Evolutionary conservation across 1,284 basidiomycete genomes (phyloP).

Genomic region (Leccinum proliferum): DNA sequence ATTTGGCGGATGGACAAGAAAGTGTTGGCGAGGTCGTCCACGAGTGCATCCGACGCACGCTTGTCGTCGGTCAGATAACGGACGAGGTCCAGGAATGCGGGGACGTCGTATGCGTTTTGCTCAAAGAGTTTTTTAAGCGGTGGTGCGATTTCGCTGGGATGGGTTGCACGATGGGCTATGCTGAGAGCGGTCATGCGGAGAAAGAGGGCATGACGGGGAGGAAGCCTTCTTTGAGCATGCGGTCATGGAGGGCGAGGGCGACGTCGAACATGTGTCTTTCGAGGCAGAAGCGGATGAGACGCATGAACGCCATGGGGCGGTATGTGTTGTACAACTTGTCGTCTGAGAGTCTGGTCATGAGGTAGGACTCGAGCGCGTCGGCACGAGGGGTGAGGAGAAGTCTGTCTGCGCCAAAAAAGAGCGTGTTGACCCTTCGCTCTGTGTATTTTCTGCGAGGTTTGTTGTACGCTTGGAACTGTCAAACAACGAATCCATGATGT

Average conservation of each 20-base stretch:
- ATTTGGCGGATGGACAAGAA: conserved; percentile 33
- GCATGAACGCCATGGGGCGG: conserved; percentile 22
- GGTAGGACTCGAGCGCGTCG: conserved; percentile 15
- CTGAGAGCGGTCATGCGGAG: conserved; percentile 37
- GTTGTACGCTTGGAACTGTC: too few relatives aligned
- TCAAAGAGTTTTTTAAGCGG: conserved; percentile 26
- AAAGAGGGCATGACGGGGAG: conserved; percentile 33
- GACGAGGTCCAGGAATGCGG: conserved; percentile 36
- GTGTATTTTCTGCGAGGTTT: conserved; percentile 1
- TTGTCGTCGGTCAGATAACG: conserved; percentile 28
- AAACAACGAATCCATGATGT: conserved; percentile 1
- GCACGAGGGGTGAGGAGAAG: conserved; percentile 20
- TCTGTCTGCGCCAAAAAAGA: conserved; percentile 24
- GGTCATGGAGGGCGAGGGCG: conserved; percentile 36
- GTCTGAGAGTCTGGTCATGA: conserved; percentile 24
- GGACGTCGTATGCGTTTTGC: conserved; percentile 33
- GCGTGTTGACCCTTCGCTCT: conserved; percentile 22
- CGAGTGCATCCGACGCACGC: conserved; percentile 22
- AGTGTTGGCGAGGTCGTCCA: conserved; percentile 32
- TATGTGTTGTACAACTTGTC: conserved; percentile 25
- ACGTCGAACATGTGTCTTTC: conserved; percentile 28
- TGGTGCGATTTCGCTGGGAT: conserved; percentile 20
- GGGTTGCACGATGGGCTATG: conserved; percentile 12
- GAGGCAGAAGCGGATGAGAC: conserved; percentile 23
- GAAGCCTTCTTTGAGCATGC: conserved; percentile 39